Conservation (phyloP, 73 alveolate species). For the Tetrahymena malaccensis region DNA sequence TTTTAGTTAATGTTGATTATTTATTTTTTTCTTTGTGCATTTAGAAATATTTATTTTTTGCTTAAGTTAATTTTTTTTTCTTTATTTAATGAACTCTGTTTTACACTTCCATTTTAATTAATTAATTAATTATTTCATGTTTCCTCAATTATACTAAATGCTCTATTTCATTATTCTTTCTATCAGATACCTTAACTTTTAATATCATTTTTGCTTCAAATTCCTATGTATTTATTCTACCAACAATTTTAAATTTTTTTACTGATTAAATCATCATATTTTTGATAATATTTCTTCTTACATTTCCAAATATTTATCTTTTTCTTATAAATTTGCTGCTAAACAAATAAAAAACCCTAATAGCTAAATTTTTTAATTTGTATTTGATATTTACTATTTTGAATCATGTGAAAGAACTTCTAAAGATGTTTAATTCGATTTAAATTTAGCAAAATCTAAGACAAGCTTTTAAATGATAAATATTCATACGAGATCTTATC, state of each 20-base stretch:
- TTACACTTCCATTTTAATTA: background rate
- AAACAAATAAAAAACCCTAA: too few relatives aligned
- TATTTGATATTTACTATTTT: too few relatives aligned
- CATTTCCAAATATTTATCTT: too few relatives aligned
- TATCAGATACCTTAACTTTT: background rate
- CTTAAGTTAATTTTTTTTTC: background rate
- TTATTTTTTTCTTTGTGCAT: background rate
- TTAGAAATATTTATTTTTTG: background rate
- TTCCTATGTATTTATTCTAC: background rate
- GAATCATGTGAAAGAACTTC: background rate
- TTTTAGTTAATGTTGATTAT: background rate
- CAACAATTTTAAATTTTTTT: background rate
- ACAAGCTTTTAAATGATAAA: background rate
- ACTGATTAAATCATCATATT: background rate
- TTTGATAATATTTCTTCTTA: background rate
- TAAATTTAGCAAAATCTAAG: background rate
- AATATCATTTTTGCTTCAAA: background rate
- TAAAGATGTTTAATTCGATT: too few relatives aligned
- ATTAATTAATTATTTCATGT: background rate
- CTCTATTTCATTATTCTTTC: background rate
- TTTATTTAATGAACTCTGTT: background rate
- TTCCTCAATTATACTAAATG: background rate
- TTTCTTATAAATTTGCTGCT: background rate
- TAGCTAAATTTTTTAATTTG: too few relatives aligned
- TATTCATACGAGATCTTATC: background rate